Conservation (phyloP, 176 grass and related monocot genomes). For the Phoenix dactylifera region DNA sequence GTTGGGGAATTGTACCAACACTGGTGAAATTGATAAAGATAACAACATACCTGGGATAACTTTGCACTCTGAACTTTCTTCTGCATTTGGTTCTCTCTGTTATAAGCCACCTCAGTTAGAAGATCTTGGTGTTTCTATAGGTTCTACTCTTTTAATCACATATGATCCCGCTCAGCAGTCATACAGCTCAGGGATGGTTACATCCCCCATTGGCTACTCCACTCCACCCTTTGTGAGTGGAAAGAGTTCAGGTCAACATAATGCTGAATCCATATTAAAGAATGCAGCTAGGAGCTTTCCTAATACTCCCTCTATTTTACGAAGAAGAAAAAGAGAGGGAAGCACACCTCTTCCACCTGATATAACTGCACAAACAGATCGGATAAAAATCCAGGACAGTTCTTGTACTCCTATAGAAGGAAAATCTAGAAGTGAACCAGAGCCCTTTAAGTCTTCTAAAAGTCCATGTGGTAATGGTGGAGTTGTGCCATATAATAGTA, state of each 20-base stretch:
- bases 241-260: slow-evolving; percentile 32
- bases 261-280: slow-evolving; percentile 65
- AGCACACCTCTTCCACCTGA: slow-evolving; percentile 28
- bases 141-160: slow-evolving; percentile 32
- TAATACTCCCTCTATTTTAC: slow-evolving; percentile 76
- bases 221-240: slow-evolving; percentile 28
- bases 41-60: slow-evolving; percentile 15
- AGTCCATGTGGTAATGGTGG: slow-evolving; percentile 27
- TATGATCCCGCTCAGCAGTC: slow-evolving; percentile 13
- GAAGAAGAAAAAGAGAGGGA: slow-evolving; percentile 65
- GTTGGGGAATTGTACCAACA: background rate
- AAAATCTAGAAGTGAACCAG: slow-evolving; percentile 11
- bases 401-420: slow-evolving; percentile 40
- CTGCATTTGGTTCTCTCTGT: slow-evolving; percentile 64
- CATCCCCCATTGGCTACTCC: slow-evolving; percentile 20
- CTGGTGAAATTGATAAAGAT: slow-evolving; percentile 18
- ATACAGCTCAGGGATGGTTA: slow-evolving; percentile 11
- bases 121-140: slow-evolving; percentile 22
- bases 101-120: slow-evolving; percentile 56
- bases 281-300: slow-evolving; percentile 71
- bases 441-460: slow-evolving; percentile 35
- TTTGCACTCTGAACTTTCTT: slow-evolving; percentile 18
- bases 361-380: slow-evolving; percentile 29
- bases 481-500: slow-evolving; percentile 17
- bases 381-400: slow-evolving; percentile 22